These are phyloP conservation scores for Thelephora ganbajun DNA, from an alignment of 768 basidiomycete genomes.

Conservation along the genomic window DNA sequence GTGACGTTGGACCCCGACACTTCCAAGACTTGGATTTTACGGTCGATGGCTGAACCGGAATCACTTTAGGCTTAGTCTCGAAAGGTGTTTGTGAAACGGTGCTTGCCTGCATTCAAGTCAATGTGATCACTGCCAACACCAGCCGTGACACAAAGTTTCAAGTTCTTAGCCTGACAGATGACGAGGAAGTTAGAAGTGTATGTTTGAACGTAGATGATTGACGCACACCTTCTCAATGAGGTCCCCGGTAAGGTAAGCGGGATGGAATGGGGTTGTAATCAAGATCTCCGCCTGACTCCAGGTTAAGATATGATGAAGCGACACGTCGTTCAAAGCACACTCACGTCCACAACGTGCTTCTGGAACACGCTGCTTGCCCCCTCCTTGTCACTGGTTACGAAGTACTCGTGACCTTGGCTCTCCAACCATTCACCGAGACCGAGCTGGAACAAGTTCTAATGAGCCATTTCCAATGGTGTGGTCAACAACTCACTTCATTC, in stretches of 20 bases:
- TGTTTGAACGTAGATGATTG: not conserved
- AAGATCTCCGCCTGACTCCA: constrained; percentile 52
- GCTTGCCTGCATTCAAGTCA: constrained; percentile 54
- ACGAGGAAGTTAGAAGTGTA: not conserved
- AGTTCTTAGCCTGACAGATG: constrained; percentile 55
- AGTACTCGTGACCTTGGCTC: constrained; percentile 58
- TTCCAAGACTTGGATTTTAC: constrained; percentile 14
- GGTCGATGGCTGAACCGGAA: constrained; percentile 27
- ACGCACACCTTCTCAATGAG: constrained; percentile 53
- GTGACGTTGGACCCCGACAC: constrained; percentile 85
- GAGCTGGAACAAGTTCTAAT: constrained; percentile 30
- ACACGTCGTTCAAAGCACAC: constrained; percentile 13
- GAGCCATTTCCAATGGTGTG: not conserved
- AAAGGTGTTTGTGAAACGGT: constrained; percentile 12
- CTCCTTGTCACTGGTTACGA: constrained; percentile 75
- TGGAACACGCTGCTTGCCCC: constrained; percentile 71
- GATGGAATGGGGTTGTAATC: constrained; percentile 81
- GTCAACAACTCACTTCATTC: constrained; percentile 39
- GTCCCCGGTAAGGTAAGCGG: constrained; percentile 68
- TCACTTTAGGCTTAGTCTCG: constrained; percentile 63
- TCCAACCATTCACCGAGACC: constrained; percentile 59
- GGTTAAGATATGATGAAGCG: constrained; percentile 5
- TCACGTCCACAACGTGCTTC: constrained; percentile 67
- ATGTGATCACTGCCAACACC: constrained; percentile 87
- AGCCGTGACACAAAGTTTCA: constrained; percentile 83